These are phyloP conservation scores for Acidiella bohemica DNA, from an alignment of 495 filamentous ascomycete genomes.

Conservation along the genomic window DNA sequence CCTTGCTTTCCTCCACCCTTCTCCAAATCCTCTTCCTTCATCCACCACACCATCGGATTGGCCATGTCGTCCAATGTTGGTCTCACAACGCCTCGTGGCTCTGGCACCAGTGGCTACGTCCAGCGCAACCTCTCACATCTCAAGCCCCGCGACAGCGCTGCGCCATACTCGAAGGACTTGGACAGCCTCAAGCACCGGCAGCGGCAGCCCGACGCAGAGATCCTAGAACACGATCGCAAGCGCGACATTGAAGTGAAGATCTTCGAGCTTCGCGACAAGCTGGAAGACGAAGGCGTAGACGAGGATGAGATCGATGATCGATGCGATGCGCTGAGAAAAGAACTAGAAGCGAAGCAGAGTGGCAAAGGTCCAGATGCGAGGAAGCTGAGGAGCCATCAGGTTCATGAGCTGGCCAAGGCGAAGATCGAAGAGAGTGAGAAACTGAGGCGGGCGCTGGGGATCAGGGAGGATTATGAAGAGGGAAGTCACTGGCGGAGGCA, in stretches of 20 bases:
- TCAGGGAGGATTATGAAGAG: conserved; percentile 77
- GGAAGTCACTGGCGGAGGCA: conserved; percentile 60
- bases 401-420: conserved; percentile 88
- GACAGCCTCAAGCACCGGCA: conserved; percentile 50
- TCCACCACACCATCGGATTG: not conserved
- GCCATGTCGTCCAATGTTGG: conserved; percentile 95
- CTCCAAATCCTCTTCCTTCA: not conserved
- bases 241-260: conserved; percentile 84
- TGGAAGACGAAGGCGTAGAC: conserved; percentile 77
- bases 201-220: conserved; percentile 78
- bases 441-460: conserved; percentile 76
- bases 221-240: conserved; percentile 83
- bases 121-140: conserved; percentile 87
- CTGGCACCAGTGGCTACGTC: conserved; percentile 92
- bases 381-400: conserved; percentile 76
- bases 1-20: not conserved
- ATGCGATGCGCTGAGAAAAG: conserved; percentile 49
- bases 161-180: conserved; percentile 48
- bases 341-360: conserved; percentile 43
- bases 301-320: conserved; percentile 68
- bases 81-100: conserved; percentile 85
- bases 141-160: conserved; percentile 50
- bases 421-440: conserved; percentile 94
- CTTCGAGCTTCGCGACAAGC: conserved; percentile 70
- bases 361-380: conserved; percentile 36